A percentile compares a stretch with the other conserved stretches of the same genome.
Evolutionary conservation across 179 eudicot genomes (phyloP).

Genomic region (Silene coronaria): DNA sequence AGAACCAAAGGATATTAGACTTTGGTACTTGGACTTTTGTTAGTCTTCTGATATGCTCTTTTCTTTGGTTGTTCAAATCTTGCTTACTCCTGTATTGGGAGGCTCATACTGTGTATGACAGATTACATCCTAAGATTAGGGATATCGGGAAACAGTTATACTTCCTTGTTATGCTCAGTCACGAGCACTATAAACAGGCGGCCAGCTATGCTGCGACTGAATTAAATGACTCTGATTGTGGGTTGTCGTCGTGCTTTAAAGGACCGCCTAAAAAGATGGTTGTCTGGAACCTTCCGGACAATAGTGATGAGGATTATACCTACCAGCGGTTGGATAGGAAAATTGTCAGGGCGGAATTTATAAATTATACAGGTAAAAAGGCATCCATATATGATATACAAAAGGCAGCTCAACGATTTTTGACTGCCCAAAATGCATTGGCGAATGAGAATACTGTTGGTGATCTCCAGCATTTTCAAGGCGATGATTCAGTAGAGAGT

Average conservation of each 20-base stretch:
- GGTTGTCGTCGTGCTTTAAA: not conserved
- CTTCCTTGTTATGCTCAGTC: conserved; percentile 3
- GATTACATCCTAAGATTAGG: not conserved
- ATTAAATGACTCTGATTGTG: not conserved
- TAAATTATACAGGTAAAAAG: not conserved
- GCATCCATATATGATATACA: conserved; percentile 10
- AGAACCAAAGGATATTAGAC: not conserved
- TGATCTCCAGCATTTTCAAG: not conserved
- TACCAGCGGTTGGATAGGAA: not conserved
- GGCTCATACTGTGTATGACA: not conserved
- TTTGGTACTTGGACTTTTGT: conserved; percentile 10
- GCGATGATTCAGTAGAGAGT: not conserved
- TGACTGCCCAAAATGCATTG: not conserved
- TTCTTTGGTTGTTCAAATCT: conserved; percentile 17
- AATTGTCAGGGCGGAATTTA: not conserved
- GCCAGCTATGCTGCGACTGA: not conserved
- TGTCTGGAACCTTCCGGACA: not conserved
- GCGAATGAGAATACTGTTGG: not conserved
- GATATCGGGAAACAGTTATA: not conserved
- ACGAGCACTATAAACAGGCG: not conserved
- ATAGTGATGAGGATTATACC: not conserved
- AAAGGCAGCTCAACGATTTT: not conserved
- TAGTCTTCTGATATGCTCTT: not conserved
- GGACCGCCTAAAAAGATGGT: no score
- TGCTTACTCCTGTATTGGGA: conserved; percentile 13